Evolutionary conservation across 306 rosid species (phyloP).

Genomic region (Lathyrus oleraceus): DNA sequence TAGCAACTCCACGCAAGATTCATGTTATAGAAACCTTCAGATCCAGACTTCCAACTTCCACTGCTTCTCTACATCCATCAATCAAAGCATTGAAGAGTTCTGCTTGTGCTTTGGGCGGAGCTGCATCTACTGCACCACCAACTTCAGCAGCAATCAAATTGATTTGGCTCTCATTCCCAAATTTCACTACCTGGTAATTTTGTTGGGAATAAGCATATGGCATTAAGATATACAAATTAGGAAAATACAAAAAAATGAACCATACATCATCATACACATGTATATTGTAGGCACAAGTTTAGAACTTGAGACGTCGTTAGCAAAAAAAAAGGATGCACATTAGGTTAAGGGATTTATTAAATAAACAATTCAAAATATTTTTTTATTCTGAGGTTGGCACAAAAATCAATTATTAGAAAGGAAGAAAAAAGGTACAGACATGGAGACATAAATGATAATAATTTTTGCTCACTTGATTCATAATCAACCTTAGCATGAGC

Average conservation of each 20-base stretch:
- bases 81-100: constrained; percentile 79
- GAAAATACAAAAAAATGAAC: constrained; percentile 15
- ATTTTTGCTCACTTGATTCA: too few species aligned
- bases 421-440: neutral
- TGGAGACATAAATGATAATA: neutral
- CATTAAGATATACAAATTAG: constrained; percentile 17
- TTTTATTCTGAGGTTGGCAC: too few species aligned
- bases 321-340: neutral
- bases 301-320: neutral
- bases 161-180: constrained; percentile 11
- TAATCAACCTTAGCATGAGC: too few species aligned
- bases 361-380: too few species aligned
- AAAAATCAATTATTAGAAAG: too few species aligned
- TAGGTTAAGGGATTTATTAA: too few species aligned
- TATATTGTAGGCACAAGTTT: constrained; percentile 8
- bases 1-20: constrained; percentile 21
- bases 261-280: neutral
- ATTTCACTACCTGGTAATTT: neutral
- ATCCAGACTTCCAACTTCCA: constrained; percentile 73
- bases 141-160: neutral
- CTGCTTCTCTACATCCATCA: constrained; percentile 87
- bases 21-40: constrained; percentile 63
- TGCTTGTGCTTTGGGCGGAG: constrained; percentile 52
- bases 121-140: constrained; percentile 8
- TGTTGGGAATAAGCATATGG: neutral